Base-by-base conservation (phyloP, 805 yeast genomes). In the Metschnikowia orientalis region DNA sequence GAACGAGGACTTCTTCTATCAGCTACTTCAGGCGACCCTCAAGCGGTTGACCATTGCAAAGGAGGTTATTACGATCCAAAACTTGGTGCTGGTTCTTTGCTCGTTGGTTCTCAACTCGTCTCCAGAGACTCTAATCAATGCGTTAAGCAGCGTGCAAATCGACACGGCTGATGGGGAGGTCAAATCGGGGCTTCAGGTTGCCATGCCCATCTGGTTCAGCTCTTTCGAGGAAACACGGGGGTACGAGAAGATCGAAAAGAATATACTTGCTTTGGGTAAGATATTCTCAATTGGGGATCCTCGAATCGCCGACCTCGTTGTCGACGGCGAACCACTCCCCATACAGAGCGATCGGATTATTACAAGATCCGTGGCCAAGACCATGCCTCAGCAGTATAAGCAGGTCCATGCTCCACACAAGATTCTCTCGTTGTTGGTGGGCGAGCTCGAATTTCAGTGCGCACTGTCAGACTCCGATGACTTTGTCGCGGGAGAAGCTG, bases 161-260 rank as follows among this genome's bases (percentile, higher is more conserved):
- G 51, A 45, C 11, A 60, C 61, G 3, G 35, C 40, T 2, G 28
- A 41, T 11, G 38, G 41, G 5, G 32, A 15, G 5, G 18, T 16
- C n/a, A 48, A 44, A 26, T 47, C 67, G 16, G 80, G 82, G 1
- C 61, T 88, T 7, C 61, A 62, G 15, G 57, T 71, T 3, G 75
- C 86, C 1, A 54, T 90, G 32, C 79, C 81, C 2, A 79, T 83
- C 32, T 92, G 97, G 97, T 71, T 90, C 30, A 76, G 75, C 16
- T 73, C 86, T 2, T 89, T 86, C 56, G 90, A 85, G 46, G 77
- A 81, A 2, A 73, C 89, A 23, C 69, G 90, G 39, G 96, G 97
- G 0, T 78, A 71, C 36, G 83, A 78, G 17, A 77, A 77, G 37
- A 86, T 89, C 30, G 69, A 74, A 41, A 76, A 67, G 26, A 77